These are phyloP conservation scores for Juncus inflexus DNA, from an alignment of 176 grass and related monocot species.

Conservation along the genomic window DNA sequence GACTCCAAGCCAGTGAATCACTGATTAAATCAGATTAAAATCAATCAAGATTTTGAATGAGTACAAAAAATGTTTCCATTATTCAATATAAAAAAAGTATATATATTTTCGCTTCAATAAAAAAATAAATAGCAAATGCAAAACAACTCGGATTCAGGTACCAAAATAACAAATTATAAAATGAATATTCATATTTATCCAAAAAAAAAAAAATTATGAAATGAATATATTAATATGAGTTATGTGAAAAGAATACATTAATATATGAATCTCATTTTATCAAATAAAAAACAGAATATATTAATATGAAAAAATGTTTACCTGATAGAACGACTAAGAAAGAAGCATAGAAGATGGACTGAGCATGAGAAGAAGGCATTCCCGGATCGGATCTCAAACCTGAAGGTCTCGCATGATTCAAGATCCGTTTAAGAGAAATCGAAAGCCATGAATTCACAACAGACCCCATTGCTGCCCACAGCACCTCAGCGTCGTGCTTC, in stretches of 20 bases:
- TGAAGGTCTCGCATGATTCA: conserved; percentile 76
- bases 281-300: too few species aligned
- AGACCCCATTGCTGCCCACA: conserved; percentile 60
- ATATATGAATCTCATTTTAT: not conserved
- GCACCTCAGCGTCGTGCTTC: conserved; percentile 65
- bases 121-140: too few species aligned
- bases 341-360: conserved; percentile 75
- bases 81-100: too few species aligned
- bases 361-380: conserved; percentile 93
- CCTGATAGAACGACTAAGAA: conserved; percentile 50
- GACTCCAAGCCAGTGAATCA: conserved; percentile 53
- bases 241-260: not conserved
- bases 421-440: conserved; percentile 43
- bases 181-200: too few species aligned
- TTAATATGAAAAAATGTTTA: conserved; percentile 35
- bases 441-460: conserved; percentile 52
- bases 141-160: too few species aligned
- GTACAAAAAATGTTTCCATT: too few species aligned
- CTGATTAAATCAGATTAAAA: conserved; percentile 32
- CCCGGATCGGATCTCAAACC: conserved; percentile 78
- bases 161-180: too few species aligned
- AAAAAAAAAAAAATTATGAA: too few species aligned
- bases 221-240: not conserved
- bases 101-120: too few species aligned
- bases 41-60: not conserved